A percentile compares a stretch with the other conserved stretches of the same genome.
Conservation (phyloP, 2,329 filamentous ascomycete genomes). For the Penicillium sp. region DNA sequence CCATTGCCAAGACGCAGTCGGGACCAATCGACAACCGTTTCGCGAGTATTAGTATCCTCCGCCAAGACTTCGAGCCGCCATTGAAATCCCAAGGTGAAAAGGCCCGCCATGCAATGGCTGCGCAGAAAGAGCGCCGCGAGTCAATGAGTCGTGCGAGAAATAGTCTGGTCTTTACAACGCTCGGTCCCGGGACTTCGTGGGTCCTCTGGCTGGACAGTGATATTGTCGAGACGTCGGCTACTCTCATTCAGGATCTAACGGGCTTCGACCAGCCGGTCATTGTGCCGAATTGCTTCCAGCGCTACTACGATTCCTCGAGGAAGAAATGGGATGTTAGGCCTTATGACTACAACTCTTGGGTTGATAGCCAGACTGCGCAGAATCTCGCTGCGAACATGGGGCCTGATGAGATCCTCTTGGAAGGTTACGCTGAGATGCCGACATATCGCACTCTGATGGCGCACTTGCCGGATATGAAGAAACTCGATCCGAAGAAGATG, state of each 20-base stretch:
- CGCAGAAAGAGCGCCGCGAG: constrained; percentile 80
- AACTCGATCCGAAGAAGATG: constrained; percentile 58
- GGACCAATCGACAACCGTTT: constrained; percentile 79
- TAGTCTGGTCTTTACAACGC: constrained; percentile 88
- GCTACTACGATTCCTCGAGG: constrained; percentile 70
- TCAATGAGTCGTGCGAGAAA: constrained; percentile 94
- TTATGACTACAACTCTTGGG: constrained; percentile 98
- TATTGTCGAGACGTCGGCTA: constrained; percentile 79
- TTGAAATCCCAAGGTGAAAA: constrained; percentile 76
- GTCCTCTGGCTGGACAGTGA: constrained; percentile 95
- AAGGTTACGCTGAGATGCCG: constrained; percentile 89
- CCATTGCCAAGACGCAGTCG: constrained; percentile 81
- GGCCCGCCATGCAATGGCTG: constrained; percentile 86
- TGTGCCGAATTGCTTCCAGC: constrained; percentile 93
- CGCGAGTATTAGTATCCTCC: constrained; percentile 86
- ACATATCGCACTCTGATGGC: constrained; percentile 93
- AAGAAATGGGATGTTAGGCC: constrained; percentile 72
- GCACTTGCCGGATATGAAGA: constrained; percentile 61
- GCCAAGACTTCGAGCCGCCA: constrained; percentile 89
- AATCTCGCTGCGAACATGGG: constrained; percentile 76
- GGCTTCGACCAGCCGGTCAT: constrained; percentile 84
- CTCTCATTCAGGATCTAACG: constrained; percentile 88
- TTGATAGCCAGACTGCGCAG: constrained; percentile 78
- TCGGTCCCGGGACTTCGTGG: constrained; percentile 89
- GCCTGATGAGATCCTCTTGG: constrained; percentile 85